Base-by-base conservation (phyloP, 1,284 basidiomycete species). In the Cryptococcus sp. region DNA sequence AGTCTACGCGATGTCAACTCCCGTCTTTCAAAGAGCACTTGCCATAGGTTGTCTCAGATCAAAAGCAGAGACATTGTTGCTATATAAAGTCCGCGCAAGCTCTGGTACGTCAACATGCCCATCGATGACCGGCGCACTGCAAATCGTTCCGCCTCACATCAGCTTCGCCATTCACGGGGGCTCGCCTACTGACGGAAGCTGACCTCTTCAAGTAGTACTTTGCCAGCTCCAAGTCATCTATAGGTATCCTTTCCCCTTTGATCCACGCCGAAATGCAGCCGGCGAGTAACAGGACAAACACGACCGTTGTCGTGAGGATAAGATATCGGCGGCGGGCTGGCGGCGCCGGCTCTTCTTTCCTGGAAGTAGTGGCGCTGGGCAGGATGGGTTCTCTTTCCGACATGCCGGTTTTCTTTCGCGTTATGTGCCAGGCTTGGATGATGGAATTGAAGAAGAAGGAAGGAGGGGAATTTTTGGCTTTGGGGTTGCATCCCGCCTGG, bases 51-150 rank as follows among this genome's bases (percentile, higher is more conserved):
- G 76, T 46, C 82, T 75, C 39, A 93, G 78, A 65, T 91, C 84
- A 56, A 92, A 80, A 8, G 83, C 82, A 44, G 85, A 81, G 16
- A 86, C 82, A 64, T 94, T 89, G 76, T 94, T 92, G 33, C 81
- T 80, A 70, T 84, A 87, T 18, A 59, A 37, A 23, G 50, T 57
- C 28, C 92, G 84, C 3, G 81, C 82, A 16, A 89, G 76, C 39
- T 83, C 72, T 5, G 73, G 73, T 28, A 78, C 54, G 57, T 78
- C 76, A 28, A 78, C 71, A 63, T 78, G 77, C 7, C 76, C 75
- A 62, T 80, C 79, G 47, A 81, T 77, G 13, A 80, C 68, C 0
- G 79, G 79, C 4, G 71, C 68, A 7, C 72, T 71, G 36, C 42
- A 18, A n/a, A 5, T 3, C 11, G 20, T 5, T 18, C n/a, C n/a